phyloP scores from a whole-genome alignment of 2,329 filamentous ascomycete genomes.

The Didymella pomorum region DNA sequence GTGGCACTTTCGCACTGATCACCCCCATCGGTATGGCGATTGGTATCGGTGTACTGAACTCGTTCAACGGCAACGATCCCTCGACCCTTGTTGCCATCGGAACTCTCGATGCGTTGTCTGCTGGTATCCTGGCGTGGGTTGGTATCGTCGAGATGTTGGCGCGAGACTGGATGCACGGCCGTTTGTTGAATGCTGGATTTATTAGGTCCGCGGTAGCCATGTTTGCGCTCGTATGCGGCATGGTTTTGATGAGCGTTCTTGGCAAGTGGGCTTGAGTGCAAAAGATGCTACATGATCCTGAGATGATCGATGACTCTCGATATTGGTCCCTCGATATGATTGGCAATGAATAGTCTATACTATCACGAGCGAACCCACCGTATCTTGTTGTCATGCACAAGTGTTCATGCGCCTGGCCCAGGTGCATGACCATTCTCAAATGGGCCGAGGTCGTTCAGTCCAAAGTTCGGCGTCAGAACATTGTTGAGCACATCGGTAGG shows the following conservation, averaged over 20 bases:
- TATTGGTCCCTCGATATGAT: too few relatives aligned
- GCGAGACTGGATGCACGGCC: slow-evolving; percentile 70
- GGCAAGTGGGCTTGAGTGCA: slow-evolving; percentile 75
- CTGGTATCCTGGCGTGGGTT: slow-evolving; percentile 81
- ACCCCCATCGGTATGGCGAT: slow-evolving; percentile 84
- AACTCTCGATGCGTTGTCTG: slow-evolving; percentile 75
- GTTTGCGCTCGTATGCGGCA: slow-evolving; percentile 65
- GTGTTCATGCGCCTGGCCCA: background rate
- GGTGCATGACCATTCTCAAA: background rate
- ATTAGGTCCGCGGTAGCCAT: slow-evolving; percentile 61
- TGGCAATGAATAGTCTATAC: background rate
- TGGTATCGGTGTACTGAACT: slow-evolving; percentile 73
- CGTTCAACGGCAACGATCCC: slow-evolving; percentile 77
- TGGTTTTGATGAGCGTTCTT: slow-evolving; percentile 74
- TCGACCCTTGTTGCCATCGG: slow-evolving; percentile 75
- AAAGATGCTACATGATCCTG: background rate
- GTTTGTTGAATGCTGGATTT: slow-evolving; percentile 60
- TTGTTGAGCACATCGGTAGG: slow-evolving; percentile 27
- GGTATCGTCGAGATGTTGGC: slow-evolving; percentile 83
- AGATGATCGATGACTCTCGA: background rate
- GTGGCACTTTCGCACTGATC: slow-evolving; percentile 70
- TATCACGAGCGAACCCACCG: background rate
- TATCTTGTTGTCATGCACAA: background rate
- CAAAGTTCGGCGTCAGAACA: slow-evolving; percentile 24
- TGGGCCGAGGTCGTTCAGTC: slow-evolving; percentile 22